Conservation (phyloP, 2,329 filamentous ascomycete genomes). For the Fusarium verticillioides region DNA sequence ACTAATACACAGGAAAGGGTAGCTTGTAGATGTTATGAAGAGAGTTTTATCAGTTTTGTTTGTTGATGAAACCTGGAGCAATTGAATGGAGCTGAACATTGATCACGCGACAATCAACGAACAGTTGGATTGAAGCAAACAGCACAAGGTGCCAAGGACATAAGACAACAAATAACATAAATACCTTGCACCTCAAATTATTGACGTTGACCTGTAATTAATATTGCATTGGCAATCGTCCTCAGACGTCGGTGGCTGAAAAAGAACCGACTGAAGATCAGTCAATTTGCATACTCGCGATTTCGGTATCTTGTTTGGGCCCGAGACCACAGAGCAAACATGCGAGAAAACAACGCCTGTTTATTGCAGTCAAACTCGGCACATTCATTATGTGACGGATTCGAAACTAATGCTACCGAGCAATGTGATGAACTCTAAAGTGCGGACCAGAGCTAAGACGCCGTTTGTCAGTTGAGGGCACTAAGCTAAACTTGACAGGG, state of each 20-base stretch:
- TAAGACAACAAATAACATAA: background rate
- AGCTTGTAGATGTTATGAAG: rapidly evolving
- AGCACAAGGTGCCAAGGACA: background rate
- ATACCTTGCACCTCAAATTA: background rate
- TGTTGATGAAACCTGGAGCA: background rate
- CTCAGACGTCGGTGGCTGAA: background rate
- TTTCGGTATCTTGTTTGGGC: background rate
- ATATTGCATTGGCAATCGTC: rapidly evolving
- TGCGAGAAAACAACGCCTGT: background rate
- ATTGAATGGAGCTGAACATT: rapidly evolving
- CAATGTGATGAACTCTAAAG: background rate
- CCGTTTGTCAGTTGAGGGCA: background rate
- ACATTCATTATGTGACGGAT: background rate
- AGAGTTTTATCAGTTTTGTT: rapidly evolving
- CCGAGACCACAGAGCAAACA: background rate
- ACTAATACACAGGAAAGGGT: rapidly evolving
- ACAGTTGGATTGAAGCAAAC: background rate
- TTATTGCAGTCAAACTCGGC: no score
- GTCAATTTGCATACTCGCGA: background rate
- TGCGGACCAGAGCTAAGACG: background rate
- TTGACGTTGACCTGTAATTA: background rate
- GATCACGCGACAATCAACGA: background rate
- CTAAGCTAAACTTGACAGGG: background rate
- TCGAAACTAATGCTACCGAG: background rate
- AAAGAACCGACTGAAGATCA: background rate